Evolutionary conservation across 345 rosid species (phyloP).

Genomic region (Populus ilicifolia): DNA sequence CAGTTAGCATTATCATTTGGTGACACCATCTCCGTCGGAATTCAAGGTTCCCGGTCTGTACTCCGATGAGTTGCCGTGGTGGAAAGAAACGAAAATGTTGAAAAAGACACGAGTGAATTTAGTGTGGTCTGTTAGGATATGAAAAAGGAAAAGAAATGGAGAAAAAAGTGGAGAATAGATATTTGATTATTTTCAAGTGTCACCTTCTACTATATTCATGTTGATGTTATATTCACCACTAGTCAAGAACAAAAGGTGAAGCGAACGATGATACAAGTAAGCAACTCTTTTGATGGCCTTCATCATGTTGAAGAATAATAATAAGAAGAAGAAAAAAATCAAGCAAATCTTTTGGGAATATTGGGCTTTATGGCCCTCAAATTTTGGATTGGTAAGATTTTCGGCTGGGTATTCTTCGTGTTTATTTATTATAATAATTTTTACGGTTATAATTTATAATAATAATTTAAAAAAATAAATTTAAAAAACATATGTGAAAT

Average conservation of each 20-base stretch:
- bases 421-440: too few species aligned
- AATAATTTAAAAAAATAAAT: too few species aligned
- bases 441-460: too few species aligned
- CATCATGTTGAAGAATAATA: too few species aligned
- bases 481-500: too few species aligned
- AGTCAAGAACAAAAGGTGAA: neutral
- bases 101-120: conserved; percentile 3
- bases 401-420: neutral
- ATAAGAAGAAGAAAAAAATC: neutral
- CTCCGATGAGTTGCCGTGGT: neutral
- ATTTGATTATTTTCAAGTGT: conserved; percentile 1
- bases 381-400: neutral
- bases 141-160: neutral
- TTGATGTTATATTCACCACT: conserved; percentile 16
- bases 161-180: neutral
- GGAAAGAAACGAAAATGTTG: neutral
- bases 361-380: neutral
- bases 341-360: neutral
- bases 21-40: conserved; percentile 24
- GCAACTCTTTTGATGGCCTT: too few species aligned
- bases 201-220: conserved; percentile 9
- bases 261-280: neutral
- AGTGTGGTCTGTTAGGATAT: conserved; percentile 3
- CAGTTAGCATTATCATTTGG: conserved; percentile 34
- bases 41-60: conserved; percentile 4